Base-by-base conservation (phyloP, 768 basidiomycete genomes). In the Mycena maculata region DNA sequence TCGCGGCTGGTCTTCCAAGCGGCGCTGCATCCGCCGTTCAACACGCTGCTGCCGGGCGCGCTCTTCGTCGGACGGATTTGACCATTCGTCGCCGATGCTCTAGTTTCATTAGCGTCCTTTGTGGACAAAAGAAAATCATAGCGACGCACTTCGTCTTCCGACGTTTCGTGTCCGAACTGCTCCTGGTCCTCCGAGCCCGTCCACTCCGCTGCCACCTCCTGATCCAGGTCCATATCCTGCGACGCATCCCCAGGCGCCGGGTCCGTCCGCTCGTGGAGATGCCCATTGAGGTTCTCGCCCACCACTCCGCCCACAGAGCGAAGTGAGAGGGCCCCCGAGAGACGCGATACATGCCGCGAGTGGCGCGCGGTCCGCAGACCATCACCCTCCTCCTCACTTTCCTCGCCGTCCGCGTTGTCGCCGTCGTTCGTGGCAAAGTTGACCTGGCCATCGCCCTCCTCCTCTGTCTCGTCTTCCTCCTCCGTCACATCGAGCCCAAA, bases 41-140 rank as follows among this genome's bases (percentile, higher is more conserved):
- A 87, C 77, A 31, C 92, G 88, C 31, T 84, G 79, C 68, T 89
- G 89, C 23, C 93, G 87, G 4, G 91, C 93, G 30, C 90, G 86
- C 74, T 95, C 94, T 77, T 95, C 94, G 73, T 95, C 94, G 27
- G 94, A 95, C 20, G 94, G 94, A 73, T 95, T 95, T 25, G 94
- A 95, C 87, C 87, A 95, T 13, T 36, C 33, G 79, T 95, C 93
- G 28, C 92, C 93, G 53, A 93, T 90, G 71, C 92, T 94, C 90
- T 93, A 81, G 70, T 78, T 68, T 22, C 61, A 64, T 58, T 61
- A 59, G 42, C 22, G 28, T 53, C 42, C 11, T 0, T n/a, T n/a
- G n/a, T n/a, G n/a, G 23, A 18, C 31, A 61, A 67, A 36, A 44
- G 33, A 36, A 36, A 7, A 67, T 30, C n/a, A 61, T 58, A 68